Evolutionary conservation across 306 rosid genomes (phyloP), one percentile per base, ranked within the genome.

Genomic region (Trichosanthes truncata): DNA sequence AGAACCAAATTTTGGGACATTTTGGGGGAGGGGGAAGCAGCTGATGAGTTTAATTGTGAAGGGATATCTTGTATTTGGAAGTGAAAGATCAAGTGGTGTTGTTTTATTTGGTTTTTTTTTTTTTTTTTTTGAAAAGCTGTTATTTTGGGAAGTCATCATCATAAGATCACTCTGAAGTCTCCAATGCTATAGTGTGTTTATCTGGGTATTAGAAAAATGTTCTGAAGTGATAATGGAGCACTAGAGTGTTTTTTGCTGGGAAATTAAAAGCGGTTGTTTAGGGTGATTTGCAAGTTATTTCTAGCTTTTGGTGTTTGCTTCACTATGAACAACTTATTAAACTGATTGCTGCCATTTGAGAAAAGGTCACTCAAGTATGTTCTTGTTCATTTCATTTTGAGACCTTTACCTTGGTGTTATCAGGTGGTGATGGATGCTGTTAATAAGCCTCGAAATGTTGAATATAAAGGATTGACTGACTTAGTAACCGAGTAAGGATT

Each of bases 361-460:
- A 49, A 17, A 73, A 7, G 23, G 43, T 48, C 60, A 46, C 10
- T 49, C 23, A 9, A 51, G 26, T 73, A 46, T 73, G 52, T 73
- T 21, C 25, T 73, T 31, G 26, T 49, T 46, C 43, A 31, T 57
- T 65, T 77, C 82, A 71, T 62, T 46, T 59, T 86, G 59, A 31
- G 51, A 13, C 60, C 60, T 72, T 65, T 80, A 2, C 65, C 45
- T 46, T 60, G 79, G 65, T 69, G 45, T 86, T 83, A 83, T 82
- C 89, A 94, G 97, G 93, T 95, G 88, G 97, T 95, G 72, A 95
- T 93, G 99, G 93, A 93, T 62, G 97, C 97, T 65, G 96, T 95
- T 80, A 95, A 90, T 81, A 90, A 95, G 89, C 99, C 99, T 61
- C 87, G 88, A 52, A 88, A 88, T 87, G 59, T 95, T 78, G 83